Evolutionary conservation across 768 basidiomycete genomes (phyloP).

Genomic region (Panaeolus cyanescens): DNA sequence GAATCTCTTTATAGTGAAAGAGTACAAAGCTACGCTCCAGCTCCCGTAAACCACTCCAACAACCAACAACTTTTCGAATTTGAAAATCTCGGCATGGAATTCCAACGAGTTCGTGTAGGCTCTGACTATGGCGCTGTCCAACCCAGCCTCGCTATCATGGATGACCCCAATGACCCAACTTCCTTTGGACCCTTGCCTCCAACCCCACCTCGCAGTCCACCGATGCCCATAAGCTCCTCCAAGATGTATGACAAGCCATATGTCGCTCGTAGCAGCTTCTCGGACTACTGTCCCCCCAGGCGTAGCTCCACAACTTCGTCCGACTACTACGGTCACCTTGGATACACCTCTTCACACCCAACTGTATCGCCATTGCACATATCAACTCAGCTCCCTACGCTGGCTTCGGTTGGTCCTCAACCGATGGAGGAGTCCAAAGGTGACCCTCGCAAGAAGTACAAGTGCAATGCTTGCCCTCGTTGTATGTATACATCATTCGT

Average conservation of each 20-base stretch:
- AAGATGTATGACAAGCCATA: conserved; percentile 38
- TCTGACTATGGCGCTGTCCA: conserved; percentile 55
- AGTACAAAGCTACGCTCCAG: conserved; percentile 46
- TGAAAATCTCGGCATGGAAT: conserved; percentile 71
- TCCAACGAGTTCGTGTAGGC: conserved; percentile 60
- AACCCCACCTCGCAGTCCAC: conserved; percentile 57
- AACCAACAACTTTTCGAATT: conserved; percentile 57
- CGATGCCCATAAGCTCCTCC: conserved; percentile 32
- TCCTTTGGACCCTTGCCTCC: conserved; percentile 61
- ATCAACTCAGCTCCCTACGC: conserved; percentile 47
- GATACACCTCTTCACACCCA: conserved; percentile 48
- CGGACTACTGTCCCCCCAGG: conserved; percentile 62
- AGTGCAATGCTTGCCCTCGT: conserved; percentile 73
- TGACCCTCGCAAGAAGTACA: conserved; percentile 79
- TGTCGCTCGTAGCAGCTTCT: conserved; percentile 53
- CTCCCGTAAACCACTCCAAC: conserved; percentile 24
- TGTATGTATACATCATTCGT: conserved; percentile 40
- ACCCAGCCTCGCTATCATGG: conserved; percentile 35
- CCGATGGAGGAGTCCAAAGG: conserved; percentile 51
- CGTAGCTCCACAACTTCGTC: conserved; percentile 46
- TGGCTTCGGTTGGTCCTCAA: conserved; percentile 45
- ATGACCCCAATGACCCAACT: conserved; percentile 53
- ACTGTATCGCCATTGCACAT: conserved; percentile 62
- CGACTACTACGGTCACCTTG: conserved; percentile 47
- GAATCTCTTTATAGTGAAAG: conserved; percentile 70